A percentile compares a stretch with the other conserved stretches of the same genome.
phyloP scores from a whole-genome alignment of 139 green algal species.

The Chlamydomonas schloesseri region DNA sequence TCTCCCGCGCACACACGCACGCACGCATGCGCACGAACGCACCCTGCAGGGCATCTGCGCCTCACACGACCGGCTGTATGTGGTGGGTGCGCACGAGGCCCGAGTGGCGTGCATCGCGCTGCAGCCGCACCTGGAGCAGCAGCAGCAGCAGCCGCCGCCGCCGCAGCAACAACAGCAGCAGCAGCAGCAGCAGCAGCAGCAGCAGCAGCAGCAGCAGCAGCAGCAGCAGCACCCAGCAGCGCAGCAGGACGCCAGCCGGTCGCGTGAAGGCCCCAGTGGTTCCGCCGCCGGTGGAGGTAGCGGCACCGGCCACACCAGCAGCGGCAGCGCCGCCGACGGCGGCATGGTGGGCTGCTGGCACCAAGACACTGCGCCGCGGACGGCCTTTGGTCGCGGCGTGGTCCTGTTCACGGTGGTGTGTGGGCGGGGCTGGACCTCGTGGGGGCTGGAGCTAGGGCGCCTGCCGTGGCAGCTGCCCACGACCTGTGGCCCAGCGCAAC shows the following conservation, averaged over 20 bases:
- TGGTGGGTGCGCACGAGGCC: not conserved
- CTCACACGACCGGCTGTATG: not conserved
- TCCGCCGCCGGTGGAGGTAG: no score
- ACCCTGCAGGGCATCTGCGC: not conserved
- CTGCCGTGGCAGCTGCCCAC: no score
- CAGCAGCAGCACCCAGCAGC: no score
- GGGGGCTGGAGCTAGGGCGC: not conserved
- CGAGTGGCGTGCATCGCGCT: constrained; percentile 1
- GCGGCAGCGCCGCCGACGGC: not conserved
- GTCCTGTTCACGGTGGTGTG: not conserved
- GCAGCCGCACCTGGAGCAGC: not conserved
- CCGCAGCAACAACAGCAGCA: not conserved
- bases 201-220: not conserved
- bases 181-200: not conserved
- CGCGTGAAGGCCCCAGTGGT: no score
- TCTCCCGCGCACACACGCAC: no score
- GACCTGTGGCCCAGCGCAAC: no score
- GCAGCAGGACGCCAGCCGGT: no score
- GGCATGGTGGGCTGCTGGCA: not conserved
- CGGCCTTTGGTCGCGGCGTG: not conserved
- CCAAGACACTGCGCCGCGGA: not conserved
- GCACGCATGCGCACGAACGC: no score
- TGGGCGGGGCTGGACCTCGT: not conserved
- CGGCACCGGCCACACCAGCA: not conserved
- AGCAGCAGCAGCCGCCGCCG: not conserved